A percentile compares a stretch with the other conserved stretches of the same genome.
These are phyloP conservation scores for Saccharum officinarum DNA, from an alignment of 176 grass and related monocot genomes.

Conservation along the genomic window DNA sequence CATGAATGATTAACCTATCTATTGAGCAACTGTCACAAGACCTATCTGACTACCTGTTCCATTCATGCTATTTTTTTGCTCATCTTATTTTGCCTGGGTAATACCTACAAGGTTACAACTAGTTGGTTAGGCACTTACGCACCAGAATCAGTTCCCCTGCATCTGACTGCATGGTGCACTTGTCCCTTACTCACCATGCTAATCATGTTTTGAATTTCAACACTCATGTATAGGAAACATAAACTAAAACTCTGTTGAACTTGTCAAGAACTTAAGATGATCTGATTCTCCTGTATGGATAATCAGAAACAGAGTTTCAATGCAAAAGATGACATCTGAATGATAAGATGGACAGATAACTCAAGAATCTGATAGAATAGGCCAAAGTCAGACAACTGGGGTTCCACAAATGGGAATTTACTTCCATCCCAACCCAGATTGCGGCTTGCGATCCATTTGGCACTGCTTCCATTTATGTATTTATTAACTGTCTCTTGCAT, in stretches of 20 bases:
- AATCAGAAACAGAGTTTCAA: constrained; percentile 1
- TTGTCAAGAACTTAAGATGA: not conserved
- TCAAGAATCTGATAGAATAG: not conserved
- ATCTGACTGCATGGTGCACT: not conserved
- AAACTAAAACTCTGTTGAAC: not conserved
- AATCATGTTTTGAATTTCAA: constrained; percentile 3
- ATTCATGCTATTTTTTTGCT: not conserved
- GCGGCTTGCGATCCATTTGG: not conserved
- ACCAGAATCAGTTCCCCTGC: not conserved
- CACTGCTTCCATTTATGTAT: not conserved
- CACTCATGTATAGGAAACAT: not conserved
- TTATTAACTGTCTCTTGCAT: not conserved
- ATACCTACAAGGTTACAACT: not conserved
- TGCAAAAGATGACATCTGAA: not conserved
- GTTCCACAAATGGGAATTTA: not conserved
- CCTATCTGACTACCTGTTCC: not conserved
- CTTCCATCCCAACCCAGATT: constrained; percentile 12
- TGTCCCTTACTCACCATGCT: not conserved
- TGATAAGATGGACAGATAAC: not conserved
- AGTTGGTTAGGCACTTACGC: not conserved
- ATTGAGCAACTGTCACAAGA: not conserved
- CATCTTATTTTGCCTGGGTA: not conserved
- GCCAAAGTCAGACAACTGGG: not conserved
- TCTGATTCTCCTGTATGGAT: not conserved
- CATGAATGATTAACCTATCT: not conserved